Percentiles rank a stretch among this genome's conserved stretches.
These are phyloP conservation scores for Skeletonema costatum DNA, from an alignment of 108 stramenopile species.

Conservation along the genomic window DNA sequence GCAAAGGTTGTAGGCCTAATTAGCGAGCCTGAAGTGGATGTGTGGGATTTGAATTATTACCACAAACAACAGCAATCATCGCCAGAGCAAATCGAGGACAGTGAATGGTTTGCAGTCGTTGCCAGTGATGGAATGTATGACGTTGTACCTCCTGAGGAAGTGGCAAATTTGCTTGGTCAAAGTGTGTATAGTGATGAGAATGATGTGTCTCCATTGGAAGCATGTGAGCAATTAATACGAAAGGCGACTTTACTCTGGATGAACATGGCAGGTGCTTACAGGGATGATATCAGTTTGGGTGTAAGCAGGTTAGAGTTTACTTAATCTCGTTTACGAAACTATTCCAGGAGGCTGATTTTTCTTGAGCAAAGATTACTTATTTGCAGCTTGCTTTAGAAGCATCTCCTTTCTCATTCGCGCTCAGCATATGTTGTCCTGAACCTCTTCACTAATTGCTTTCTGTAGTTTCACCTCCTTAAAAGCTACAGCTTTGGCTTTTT, in stretches of 20 bases:
- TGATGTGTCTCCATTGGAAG: constrained; percentile 4
- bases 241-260: constrained; percentile 34
- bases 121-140: constrained; percentile 82
- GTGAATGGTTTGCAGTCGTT: constrained; percentile 58
- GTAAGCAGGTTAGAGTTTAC: constrained; percentile 34
- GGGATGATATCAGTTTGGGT: constrained; percentile 43
- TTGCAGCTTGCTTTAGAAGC: no score
- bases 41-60: constrained; percentile 51
- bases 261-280: constrained; percentile 11
- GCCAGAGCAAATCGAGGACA: constrained; percentile 3
- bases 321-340: background rate
- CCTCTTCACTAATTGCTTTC: constrained; percentile 1
- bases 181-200: constrained; percentile 20
- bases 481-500: background rate
- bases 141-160: constrained; percentile 23
- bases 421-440: constrained; percentile 21
- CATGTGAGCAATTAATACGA: constrained; percentile 45
- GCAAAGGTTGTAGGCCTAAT: constrained; percentile 65
- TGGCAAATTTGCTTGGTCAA: constrained; percentile 26
- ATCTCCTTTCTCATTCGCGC: background rate
- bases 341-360: no score
- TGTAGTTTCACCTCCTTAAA: background rate
- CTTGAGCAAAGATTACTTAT: no score
- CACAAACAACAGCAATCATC: constrained; percentile 12
- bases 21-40: constrained; percentile 65